Evolutionary conservation across 441 rosid genomes (phyloP).

Genomic region (Bocquillonia castaneifolia): DNA sequence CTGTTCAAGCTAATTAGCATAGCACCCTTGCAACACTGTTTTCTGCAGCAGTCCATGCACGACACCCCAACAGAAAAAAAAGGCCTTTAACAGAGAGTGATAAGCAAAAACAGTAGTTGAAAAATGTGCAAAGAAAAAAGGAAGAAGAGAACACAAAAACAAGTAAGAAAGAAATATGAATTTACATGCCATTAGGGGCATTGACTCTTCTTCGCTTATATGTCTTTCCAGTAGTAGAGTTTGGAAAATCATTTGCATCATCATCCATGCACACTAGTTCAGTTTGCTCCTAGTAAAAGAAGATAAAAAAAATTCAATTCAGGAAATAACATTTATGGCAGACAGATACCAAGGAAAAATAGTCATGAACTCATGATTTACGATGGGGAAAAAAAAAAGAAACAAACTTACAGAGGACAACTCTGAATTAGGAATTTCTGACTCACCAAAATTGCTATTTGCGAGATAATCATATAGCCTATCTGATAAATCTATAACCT

Average conservation of each 20-base stretch:
- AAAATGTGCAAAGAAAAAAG: background rate
- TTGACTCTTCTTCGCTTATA: constrained; percentile 41
- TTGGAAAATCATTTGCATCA: constrained; percentile 23
- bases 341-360: background rate
- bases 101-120: background rate
- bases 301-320: constrained; percentile 4
- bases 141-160: background rate
- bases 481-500: constrained; percentile 73
- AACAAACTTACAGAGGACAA: constrained; percentile 43
- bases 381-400: background rate
- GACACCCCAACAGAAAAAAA: background rate
- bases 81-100: background rate
- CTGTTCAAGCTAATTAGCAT: background rate
- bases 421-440: constrained; percentile 30
- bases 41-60: background rate
- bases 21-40: background rate
- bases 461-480: constrained; percentile 49
- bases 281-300: constrained; percentile 38
- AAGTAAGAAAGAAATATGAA: constrained; percentile 11
- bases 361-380: too few relatives aligned
- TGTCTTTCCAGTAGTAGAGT: constrained; percentile 29
- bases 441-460: constrained; percentile 43
- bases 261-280: constrained; percentile 29
- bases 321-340: background rate
- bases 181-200: constrained; percentile 37